Evolutionary conservation across 805 yeast species (phyloP).

Genomic region (Metschnikowia shivogae): DNA sequence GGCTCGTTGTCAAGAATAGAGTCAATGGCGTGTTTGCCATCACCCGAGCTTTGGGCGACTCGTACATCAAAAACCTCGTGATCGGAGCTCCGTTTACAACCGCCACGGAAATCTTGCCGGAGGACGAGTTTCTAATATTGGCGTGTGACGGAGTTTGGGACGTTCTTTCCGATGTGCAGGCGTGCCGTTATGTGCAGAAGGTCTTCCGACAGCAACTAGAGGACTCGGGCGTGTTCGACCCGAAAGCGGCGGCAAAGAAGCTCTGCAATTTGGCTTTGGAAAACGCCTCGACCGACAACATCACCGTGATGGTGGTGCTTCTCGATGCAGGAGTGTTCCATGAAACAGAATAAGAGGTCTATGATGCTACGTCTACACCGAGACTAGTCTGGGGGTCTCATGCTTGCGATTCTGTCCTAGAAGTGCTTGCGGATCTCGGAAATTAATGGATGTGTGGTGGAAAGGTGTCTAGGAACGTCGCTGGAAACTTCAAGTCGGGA

Average conservation of each 20-base stretch:
- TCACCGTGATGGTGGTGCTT: constrained; percentile 85
- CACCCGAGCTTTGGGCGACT: constrained; percentile 88
- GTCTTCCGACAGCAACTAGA: constrained; percentile 33
- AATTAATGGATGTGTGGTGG: too few species aligned
- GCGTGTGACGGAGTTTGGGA: constrained; percentile 99
- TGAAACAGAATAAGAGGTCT: constrained; percentile 4
- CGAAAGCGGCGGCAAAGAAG: constrained; percentile 61
- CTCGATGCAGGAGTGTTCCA: constrained; percentile 45
- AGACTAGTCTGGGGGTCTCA: too few species aligned
- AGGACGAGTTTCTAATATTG: constrained; percentile 76
- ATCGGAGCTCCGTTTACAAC: constrained; percentile 92
- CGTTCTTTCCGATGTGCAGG: constrained; percentile 79
- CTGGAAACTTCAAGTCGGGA: too few species aligned
- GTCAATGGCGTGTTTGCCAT: constrained; percentile 96
- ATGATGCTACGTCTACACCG: too few species aligned
- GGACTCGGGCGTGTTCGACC: constrained; percentile 29
- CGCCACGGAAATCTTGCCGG: constrained; percentile 62
- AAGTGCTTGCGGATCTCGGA: too few species aligned
- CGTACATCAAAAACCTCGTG: constrained; percentile 85
- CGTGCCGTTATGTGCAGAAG: constrained; percentile 64
- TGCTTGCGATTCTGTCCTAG: too few species aligned
- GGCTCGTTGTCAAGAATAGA: constrained; percentile 81
- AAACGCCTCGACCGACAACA: constrained; percentile 80
- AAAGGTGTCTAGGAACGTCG: too few species aligned
- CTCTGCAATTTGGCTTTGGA: constrained; percentile 73